Conservation (phyloP, 2,329 filamentous ascomycete genomes). For the Sclerotinia sclerotiorum region DNA sequence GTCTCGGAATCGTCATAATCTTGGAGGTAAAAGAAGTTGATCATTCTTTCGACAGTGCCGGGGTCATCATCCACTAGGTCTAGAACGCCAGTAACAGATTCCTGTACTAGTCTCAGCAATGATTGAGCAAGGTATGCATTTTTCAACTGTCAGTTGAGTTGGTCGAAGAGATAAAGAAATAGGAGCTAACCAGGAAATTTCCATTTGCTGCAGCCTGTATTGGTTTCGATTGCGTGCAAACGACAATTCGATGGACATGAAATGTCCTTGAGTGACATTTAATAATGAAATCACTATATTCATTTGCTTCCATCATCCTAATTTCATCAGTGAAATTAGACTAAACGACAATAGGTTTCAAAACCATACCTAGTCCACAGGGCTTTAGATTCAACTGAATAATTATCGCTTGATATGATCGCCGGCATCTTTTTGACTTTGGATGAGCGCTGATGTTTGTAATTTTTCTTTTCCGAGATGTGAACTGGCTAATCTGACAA, state of each 20-base stretch:
- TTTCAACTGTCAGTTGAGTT: neutral
- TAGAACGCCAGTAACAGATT: slow-evolving; percentile 7
- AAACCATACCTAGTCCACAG: neutral
- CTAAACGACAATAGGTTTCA: neutral
- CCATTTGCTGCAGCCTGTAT: slow-evolving; percentile 27
- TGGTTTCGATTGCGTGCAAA: slow-evolving; percentile 30
- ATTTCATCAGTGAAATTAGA: neutral
- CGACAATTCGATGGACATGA: slow-evolving; percentile 29
- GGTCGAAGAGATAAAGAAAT: neutral
- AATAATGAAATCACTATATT: slow-evolving; percentile 31
- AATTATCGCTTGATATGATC: neutral
- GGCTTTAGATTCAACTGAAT: neutral
- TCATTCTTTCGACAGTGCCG: slow-evolving; percentile 20
- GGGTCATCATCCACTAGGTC: slow-evolving; percentile 23
- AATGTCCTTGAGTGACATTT: slow-evolving; percentile 26
- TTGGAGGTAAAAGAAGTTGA: slow-evolving; percentile 55
- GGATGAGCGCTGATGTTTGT: neutral
- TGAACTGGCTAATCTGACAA: neutral
- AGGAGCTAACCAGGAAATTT: slow-evolving; percentile 23
- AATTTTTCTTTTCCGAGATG: neutral
- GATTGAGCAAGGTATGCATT: neutral
- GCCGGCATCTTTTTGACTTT: neutral
- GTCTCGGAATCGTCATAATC: slow-evolving; percentile 9
- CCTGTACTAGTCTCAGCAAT: slow-evolving; percentile 18
- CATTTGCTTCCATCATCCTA: slow-evolving; percentile 17